Evolutionary conservation across 1,284 basidiomycete genomes (phyloP), one percentile per base, ranked within the genome.

Genomic region (Microbotryum violaceum): DNA sequence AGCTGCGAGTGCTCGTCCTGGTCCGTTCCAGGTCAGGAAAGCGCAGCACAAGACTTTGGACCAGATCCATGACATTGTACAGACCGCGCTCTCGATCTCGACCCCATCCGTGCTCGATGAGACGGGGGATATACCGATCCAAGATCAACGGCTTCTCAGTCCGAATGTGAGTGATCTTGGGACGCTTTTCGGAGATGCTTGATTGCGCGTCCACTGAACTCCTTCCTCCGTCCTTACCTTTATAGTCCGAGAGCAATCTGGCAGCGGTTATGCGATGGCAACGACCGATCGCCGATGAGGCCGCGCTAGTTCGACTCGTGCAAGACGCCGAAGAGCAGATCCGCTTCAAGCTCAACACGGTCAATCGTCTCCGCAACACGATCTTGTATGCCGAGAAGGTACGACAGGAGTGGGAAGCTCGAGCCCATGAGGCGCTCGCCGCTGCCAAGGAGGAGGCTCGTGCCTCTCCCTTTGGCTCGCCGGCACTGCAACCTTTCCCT

Each of bases 311-410:
- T 7, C 83, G 89, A 69, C 82, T 99, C 37, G 82, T 88, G 58
- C 82, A 85, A 62, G 93, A 98, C 72, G 87, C 87, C 9, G 90
- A 93, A 70, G 83, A 87, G 45, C 83, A 94, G 45, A 88, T 96
- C 80, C 82, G 89, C 45, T 85, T 89, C 75, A 99, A 99, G 80
- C 84, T 93, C 65, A 93, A 93, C 76, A 91, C 88, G 65, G 89
- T 97, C 53, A 90, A 92, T 62, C 87, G 96, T 49, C 87, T 98
- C 86, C 89, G 96, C 77, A 97, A 97, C 74, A 97, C 92, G 27
- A 96, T 99, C 69, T 82, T 91, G 63, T 98, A 98, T 76, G 87
- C 91, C 44, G 96, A 98, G 78, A 96, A 96, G 77, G 89, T 97
- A 29, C 86, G 96, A 75, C 87, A 88, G 70, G 96, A 98, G 76